Conservation (phyloP, 345 rosid genomes). For the Rhodomyrtus tomentosa region DNA sequence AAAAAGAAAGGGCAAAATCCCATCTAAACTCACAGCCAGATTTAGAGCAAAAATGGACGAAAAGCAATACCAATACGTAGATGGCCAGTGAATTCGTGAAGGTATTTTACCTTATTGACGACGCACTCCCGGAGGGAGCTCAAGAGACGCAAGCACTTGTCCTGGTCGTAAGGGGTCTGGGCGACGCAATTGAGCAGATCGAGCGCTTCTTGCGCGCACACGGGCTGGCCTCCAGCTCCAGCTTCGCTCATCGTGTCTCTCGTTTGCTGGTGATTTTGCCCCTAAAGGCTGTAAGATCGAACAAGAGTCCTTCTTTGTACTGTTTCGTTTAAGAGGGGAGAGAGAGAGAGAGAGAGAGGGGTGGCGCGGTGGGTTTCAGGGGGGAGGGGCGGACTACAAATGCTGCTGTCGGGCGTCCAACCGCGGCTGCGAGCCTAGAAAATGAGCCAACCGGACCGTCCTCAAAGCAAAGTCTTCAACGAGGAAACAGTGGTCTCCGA, state of each 20-base stretch:
- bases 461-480: neutral
- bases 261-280: neutral
- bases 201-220: conserved; percentile 62
- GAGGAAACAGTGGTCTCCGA: neutral
- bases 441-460: neutral
- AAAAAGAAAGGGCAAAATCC: neutral
- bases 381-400: neutral
- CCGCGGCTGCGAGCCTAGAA: neutral
- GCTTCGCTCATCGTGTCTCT: neutral
- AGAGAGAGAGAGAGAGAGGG: neutral
- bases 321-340: neutral
- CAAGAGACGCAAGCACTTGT: conserved; percentile 47
- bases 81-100: neutral
- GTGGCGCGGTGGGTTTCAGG: too few species aligned
- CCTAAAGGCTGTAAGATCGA: neutral
- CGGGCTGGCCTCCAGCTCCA: conserved; percentile 12
- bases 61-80: neutral
- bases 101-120: conserved; percentile 37
- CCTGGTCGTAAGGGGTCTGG: conserved; percentile 50
- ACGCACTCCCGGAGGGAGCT: conserved; percentile 57
- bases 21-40: neutral
- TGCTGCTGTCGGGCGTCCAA: neutral
- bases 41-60: neutral
- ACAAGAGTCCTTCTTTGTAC: neutral
- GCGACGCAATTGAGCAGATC: conserved; percentile 77